These are phyloP conservation scores for Colletotrichum paranaense DNA, from an alignment of 2,329 filamentous ascomycete genomes.

Conservation along the genomic window DNA sequence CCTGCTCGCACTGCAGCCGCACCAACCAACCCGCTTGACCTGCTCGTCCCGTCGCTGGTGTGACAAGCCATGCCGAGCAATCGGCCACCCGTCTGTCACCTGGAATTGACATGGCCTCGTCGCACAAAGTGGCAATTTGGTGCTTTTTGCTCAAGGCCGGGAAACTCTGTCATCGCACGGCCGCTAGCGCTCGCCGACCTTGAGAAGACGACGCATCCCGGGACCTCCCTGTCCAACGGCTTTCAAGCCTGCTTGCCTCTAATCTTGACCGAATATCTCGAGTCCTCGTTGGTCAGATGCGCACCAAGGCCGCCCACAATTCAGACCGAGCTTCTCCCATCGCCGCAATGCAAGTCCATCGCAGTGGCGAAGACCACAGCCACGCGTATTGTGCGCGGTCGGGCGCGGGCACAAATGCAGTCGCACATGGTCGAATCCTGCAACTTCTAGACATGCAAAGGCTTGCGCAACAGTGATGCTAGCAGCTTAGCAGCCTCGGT, in stretches of 20 bases:
- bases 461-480: background rate
- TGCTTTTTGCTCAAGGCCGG: background rate
- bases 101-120: slow-evolving; percentile 5
- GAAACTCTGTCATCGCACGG: background rate
- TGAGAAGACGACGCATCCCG: background rate
- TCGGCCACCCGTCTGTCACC: slow-evolving; percentile 18
- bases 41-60: slow-evolving; percentile 27
- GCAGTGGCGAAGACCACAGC: background rate
- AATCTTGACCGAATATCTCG: background rate
- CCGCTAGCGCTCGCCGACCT: background rate
- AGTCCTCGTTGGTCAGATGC: background rate
- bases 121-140: slow-evolving; percentile 16
- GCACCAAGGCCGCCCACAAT: background rate
- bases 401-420: slow-evolving; percentile 1
- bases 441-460: slow-evolving; percentile 1
- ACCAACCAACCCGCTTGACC: slow-evolving; percentile 29
- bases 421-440: background rate
- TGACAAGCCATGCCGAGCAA: slow-evolving; percentile 16
- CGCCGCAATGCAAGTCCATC: background rate
- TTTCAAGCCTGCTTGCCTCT: background rate
- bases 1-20: slow-evolving; percentile 23
- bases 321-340: background rate
- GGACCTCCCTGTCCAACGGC: background rate
- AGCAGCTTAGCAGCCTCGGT: background rate
- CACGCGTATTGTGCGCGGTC: background rate